phyloP scores from a whole-genome alignment of 345 rosid species.

The Arabidopsis suecica region DNA sequence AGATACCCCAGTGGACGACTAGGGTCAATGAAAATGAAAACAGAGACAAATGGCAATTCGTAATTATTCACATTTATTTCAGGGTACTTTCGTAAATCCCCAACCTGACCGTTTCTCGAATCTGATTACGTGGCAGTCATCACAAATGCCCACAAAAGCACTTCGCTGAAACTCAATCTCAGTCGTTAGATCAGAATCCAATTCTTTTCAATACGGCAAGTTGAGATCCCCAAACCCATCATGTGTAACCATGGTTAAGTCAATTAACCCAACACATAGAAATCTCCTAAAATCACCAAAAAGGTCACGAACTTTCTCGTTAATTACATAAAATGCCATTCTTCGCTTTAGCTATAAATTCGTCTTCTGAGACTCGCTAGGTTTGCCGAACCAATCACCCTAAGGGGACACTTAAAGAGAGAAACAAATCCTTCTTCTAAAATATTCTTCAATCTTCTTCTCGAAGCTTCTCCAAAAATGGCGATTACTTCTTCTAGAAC shows the following conservation, averaged over 20 bases:
- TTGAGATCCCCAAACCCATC: constrained; percentile 33
- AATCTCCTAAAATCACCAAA: constrained; percentile 5
- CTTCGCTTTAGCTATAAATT: constrained; percentile 49
- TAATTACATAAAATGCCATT: constrained; percentile 37
- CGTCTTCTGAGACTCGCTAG: constrained; percentile 58
- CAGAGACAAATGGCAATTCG: no score
- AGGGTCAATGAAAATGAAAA: no score
- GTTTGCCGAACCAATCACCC: constrained; percentile 78
- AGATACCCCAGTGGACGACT: no score
- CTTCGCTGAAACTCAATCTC: constrained; percentile 18
- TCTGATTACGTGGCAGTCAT: constrained; percentile 50
- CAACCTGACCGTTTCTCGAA: constrained; percentile 43
- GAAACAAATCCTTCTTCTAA: background rate
- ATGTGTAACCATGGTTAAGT: constrained; percentile 45
- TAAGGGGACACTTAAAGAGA: constrained; percentile 41
- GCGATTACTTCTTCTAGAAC: constrained; percentile 51
- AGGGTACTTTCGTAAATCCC: background rate
- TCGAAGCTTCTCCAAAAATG: constrained; percentile 33
- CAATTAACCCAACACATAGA: constrained; percentile 7
- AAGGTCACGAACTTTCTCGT: constrained; percentile 3
- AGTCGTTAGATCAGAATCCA: constrained; percentile 57
- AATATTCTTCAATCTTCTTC: background rate
- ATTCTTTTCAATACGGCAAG: constrained; percentile 44
- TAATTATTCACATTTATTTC: no score
- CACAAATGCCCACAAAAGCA: constrained; percentile 40